These are phyloP conservation scores for Termitomyces sp. DNA, from an alignment of 768 basidiomycete genomes.

Conservation along the genomic window DNA sequence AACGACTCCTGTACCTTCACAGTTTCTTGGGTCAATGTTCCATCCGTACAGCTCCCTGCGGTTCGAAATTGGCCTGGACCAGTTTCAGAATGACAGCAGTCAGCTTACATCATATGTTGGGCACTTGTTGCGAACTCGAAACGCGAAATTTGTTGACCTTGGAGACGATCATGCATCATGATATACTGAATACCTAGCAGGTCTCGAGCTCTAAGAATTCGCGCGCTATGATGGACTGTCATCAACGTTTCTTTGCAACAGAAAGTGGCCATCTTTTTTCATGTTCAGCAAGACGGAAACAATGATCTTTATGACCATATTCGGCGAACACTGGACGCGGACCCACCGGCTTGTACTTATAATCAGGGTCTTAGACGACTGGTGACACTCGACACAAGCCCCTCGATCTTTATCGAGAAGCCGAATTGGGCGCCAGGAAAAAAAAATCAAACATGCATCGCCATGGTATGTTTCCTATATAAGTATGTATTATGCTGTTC, in stretches of 20 bases:
- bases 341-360: not conserved
- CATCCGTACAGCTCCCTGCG: no score
- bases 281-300: not conserved
- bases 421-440: not conserved
- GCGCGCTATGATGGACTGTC: not conserved
- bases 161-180: not conserved
- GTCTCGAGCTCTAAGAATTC: not conserved
- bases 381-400: no score
- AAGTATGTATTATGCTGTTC: not conserved
- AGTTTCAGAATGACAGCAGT: no score
- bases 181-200: not conserved
- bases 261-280: not conserved
- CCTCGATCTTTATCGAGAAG: no score
- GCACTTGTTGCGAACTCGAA: not conserved
- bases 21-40: no score
- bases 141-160: not conserved
- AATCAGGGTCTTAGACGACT: constrained; percentile 6
- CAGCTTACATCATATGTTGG: no score
- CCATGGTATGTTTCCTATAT: constrained; percentile 8
- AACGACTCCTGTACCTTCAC: no score
- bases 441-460: constrained; percentile 9
- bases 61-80: no score
- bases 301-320: no score
- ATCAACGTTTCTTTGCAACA: not conserved
- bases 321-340: not conserved